Conservation (phyloP, 441 rosid genomes). For the Adansonia grandidieri region DNA sequence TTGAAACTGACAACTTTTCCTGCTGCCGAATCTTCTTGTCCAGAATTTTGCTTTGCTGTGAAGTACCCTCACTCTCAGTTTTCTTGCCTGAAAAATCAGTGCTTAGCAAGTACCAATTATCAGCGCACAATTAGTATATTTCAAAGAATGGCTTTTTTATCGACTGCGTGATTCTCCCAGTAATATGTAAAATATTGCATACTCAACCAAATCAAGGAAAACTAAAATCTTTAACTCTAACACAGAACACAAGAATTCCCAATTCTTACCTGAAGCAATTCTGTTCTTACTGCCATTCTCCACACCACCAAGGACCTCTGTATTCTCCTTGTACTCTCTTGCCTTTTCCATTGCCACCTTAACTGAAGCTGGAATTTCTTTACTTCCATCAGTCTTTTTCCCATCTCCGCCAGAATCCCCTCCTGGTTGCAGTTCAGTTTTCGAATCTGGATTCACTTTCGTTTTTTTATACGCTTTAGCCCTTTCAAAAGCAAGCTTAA, state of each 20-base stretch:
- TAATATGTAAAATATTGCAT: background rate
- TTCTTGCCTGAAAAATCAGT: conserved; percentile 42
- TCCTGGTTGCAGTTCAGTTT: conserved; percentile 27
- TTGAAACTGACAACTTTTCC: conserved; percentile 56
- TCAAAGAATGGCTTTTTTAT: background rate
- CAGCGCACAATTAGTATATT: conserved; percentile 27
- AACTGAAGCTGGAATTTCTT: conserved; percentile 39
- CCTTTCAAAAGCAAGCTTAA: conserved; percentile 68
- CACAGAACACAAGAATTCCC: conserved; percentile 3
- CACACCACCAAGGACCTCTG: conserved; percentile 29
- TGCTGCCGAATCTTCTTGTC: conserved; percentile 40
- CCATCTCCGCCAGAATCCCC: conserved; percentile 22
- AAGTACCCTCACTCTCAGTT: conserved; percentile 34
- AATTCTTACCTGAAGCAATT: conserved; percentile 34
- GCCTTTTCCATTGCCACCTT: conserved; percentile 54
- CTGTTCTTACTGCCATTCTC: conserved; percentile 31
- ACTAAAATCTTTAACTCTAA: background rate
- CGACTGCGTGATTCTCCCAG: background rate
- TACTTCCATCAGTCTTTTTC: conserved; percentile 17
- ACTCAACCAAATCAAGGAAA: background rate
- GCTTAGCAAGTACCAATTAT: conserved; percentile 21
- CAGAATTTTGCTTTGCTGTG: conserved; percentile 29
- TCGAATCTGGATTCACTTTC: conserved; percentile 23
- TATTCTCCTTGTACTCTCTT: conserved; percentile 42
- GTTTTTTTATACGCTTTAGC: conserved; percentile 60